Percentiles rank a stretch among this genome's conserved stretches.
These are phyloP conservation scores for Crithidia sp. DNA, from an alignment of 208 protist genomes.

Conservation along the genomic window DNA sequence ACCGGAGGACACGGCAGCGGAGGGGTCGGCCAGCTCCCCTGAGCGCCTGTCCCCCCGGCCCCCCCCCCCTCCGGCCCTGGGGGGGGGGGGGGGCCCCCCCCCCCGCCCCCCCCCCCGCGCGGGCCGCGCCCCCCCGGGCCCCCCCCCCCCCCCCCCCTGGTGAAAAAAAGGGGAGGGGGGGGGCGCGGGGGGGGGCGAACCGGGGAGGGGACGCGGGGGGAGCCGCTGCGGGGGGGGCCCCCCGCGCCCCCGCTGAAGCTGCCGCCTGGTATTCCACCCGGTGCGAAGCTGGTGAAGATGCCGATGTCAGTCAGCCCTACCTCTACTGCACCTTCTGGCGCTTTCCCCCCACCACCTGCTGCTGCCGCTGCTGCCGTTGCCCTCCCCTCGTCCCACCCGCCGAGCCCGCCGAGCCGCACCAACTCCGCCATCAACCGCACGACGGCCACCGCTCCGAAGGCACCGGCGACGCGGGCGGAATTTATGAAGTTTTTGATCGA, in stretches of 20 bases:
- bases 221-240: too few relatives aligned
- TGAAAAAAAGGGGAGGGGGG: too few relatives aligned
- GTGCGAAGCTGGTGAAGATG: slow-evolving; percentile 21
- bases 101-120: too few relatives aligned
- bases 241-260: too few relatives aligned
- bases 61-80: slow-evolving; percentile 23
- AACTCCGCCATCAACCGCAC: slow-evolving; percentile 8
- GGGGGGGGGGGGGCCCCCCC: too few relatives aligned
- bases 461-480: slow-evolving; percentile 15
- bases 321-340: not conserved
- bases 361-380: slow-evolving; percentile 3
- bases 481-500: slow-evolving; percentile 69
- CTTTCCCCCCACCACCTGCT: not conserved
- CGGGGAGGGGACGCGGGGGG: too few relatives aligned
- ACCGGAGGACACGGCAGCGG: not conserved
- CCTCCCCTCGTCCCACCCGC: slow-evolving; percentile 7
- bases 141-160: too few relatives aligned
- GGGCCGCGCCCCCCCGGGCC: too few relatives aligned
- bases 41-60: slow-evolving; percentile 27
- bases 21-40: slow-evolving; percentile 17
- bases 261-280: slow-evolving; percentile 8
- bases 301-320: not conserved
- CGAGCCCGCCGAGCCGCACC: slow-evolving; percentile 17
- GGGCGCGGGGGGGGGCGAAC: too few relatives aligned
- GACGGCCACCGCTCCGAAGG: not conserved